A percentile compares a stretch with the other conserved stretches of the same genome.
These are phyloP conservation scores for Leccinum disarticulatum DNA, from an alignment of 768 basidiomycete genomes.

Conservation along the genomic window DNA sequence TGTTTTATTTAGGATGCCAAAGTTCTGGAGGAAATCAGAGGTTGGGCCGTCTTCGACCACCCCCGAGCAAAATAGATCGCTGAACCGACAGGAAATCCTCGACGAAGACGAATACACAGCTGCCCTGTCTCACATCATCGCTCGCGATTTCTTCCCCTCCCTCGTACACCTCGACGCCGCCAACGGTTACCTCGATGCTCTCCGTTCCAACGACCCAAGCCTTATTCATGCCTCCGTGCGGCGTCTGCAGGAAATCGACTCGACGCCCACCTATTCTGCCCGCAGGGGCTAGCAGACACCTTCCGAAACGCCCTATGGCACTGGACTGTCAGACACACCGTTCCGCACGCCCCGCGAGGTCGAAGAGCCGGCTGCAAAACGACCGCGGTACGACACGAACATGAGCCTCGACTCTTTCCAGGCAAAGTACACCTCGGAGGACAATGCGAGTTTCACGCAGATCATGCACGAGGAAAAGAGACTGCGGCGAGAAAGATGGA, in stretches of 20 bases:
- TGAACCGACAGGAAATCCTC: constrained; percentile 70
- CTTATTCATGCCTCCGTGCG: constrained; percentile 78
- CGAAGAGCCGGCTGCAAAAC: constrained; percentile 51
- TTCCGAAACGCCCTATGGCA: constrained; percentile 64
- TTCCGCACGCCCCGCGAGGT: constrained; percentile 41
- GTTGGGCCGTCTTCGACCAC: constrained; percentile 30
- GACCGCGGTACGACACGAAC: constrained; percentile 55
- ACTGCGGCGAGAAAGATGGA: constrained; percentile 74
- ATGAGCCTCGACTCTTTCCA: constrained; percentile 87
- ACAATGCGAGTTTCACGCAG: constrained; percentile 94
- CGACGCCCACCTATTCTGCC: constrained; percentile 45
- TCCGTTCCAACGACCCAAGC: constrained; percentile 70
- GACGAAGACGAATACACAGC: constrained; percentile 96
- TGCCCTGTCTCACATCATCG: constrained; percentile 88
- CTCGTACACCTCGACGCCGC: too few species aligned
- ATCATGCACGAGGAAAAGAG: constrained; percentile 90
- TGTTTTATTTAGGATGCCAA: constrained; percentile 56
- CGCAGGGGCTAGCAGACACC: constrained; percentile 44
- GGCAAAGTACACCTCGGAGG: constrained; percentile 90
- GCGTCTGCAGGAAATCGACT: constrained; percentile 60
- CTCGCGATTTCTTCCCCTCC: constrained; percentile 98
- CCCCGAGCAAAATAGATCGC: constrained; percentile 45
- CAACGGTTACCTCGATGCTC: too few species aligned
- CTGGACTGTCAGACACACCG: constrained; percentile 66
- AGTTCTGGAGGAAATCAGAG: constrained; percentile 51